Base-by-base conservation (phyloP, 1,284 basidiomycete species). In the Leccinum pachyderme region DNA sequence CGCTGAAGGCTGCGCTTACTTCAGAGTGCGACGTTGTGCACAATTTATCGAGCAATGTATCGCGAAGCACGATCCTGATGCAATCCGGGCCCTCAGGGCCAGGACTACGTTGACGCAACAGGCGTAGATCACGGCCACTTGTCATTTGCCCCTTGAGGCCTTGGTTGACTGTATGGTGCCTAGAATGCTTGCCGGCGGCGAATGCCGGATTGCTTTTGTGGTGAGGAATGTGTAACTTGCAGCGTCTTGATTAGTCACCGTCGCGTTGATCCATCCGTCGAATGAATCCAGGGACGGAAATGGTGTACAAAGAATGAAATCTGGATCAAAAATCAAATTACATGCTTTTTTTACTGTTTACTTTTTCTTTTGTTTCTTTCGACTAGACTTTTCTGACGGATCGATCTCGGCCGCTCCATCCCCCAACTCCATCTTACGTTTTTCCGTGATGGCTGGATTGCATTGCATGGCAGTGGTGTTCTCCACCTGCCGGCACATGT, bases 311-410 rank as follows among this genome's bases (percentile, higher is more conserved):
- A 18, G 35, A 29, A 57, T 52, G 24, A 29, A 49, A 31, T 47
- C 7, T 48, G 46, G 35, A 44, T 44, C 22, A 3, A 48, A 41
- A 32, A 44, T 44, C 22, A 3, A 48, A 41, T 43, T 41, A 58
- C 48, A 63, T 49, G 13, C 31, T 57, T 62, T 66, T 63, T 15
- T 18, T 8, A 46, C 15, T 6, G n/a, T 46, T 28, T 47, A 47
- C 46, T 47, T 47, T 47, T 75, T 76, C 66, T 78, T 81, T 55
- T 72, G 73, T 69, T 81, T 85, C 73, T 83, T 87, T 59, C 77
- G 77, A 66, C 80, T 82, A 49, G 68, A 63, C 63, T 76, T 81
- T 46, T 46, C 15, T 59, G 76, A 77, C 6, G 59, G 58, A 61
- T 65, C 66, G 9, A 64, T 63, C n/a, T 66, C 67, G 5, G 68